Evolutionary conservation across 2,329 filamentous ascomycete genomes (phyloP).

Genomic region (Claviceps pusilla): DNA sequence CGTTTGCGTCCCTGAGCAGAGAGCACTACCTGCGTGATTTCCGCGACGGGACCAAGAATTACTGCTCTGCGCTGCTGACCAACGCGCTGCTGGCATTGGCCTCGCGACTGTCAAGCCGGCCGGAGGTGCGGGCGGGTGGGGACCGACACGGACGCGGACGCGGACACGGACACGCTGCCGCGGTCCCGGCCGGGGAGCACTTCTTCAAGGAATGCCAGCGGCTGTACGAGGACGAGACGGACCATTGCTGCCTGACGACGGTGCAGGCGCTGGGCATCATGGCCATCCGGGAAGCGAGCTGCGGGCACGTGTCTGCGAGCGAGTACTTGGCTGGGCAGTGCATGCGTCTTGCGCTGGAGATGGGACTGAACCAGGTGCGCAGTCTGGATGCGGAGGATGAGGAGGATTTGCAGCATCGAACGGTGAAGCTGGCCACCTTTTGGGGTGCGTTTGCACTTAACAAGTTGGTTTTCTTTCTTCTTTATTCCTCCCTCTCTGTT

Average conservation of each 20-base stretch:
- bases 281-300: slow-evolving; percentile 58
- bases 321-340: slow-evolving; percentile 59
- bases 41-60: slow-evolving; percentile 39
- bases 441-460: slow-evolving; percentile 48
- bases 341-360: slow-evolving; percentile 54
- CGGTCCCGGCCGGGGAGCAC: slow-evolving; percentile 48
- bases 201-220: slow-evolving; percentile 56
- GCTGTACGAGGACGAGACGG: slow-evolving; percentile 38
- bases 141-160: slow-evolving; percentile 9
- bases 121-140: slow-evolving; percentile 43
- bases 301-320: slow-evolving; percentile 53
- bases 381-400: slow-evolving; percentile 15
- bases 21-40: slow-evolving; percentile 56
- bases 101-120: slow-evolving; percentile 51
- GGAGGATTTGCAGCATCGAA: slow-evolving; percentile 36
- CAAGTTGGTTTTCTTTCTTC: slow-evolving; percentile 31
- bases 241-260: slow-evolving; percentile 50
- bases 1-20: slow-evolving; percentile 55
- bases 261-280: slow-evolving; percentile 62
- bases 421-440: slow-evolving; percentile 42
- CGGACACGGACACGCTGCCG: background rate
- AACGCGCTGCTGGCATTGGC: slow-evolving; percentile 50
- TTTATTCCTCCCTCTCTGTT: background rate
- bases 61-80: slow-evolving; percentile 51
- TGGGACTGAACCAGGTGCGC: slow-evolving; percentile 45